Evolutionary conservation across 345 rosid species (phyloP).

Genomic region (Eucalyptus viminalis): DNA sequence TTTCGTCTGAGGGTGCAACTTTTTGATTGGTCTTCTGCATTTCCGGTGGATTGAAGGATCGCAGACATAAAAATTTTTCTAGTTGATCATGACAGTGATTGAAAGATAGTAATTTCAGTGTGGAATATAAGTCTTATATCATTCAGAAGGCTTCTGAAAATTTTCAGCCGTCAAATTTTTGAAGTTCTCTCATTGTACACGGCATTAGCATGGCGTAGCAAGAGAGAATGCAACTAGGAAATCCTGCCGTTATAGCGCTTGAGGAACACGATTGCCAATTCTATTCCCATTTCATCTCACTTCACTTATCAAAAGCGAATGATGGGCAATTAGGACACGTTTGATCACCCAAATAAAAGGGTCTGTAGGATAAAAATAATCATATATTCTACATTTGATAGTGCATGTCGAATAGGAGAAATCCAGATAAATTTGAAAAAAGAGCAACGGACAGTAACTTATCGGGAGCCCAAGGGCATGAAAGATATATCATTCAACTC

Average conservation of each 20-base stretch:
- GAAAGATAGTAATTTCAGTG: not conserved
- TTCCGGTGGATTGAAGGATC: not conserved
- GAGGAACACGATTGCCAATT: not conserved
- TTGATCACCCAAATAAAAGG: not conserved
- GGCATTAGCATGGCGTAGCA: not conserved
- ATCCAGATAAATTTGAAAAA: not conserved
- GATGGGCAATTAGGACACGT: not conserved
- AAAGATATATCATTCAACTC: not conserved
- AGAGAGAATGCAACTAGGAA: not conserved
- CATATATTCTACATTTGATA: not conserved
- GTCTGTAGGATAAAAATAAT: not conserved
- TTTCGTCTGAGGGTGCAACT: not conserved
- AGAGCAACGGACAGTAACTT: not conserved
- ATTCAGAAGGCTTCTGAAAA: not conserved
- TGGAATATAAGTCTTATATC: not conserved
- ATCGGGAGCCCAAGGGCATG: accelerated
- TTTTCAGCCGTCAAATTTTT: not conserved
- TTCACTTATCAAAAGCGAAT: not conserved
- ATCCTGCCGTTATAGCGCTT: not conserved
- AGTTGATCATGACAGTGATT: not conserved
- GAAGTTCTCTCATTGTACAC: not conserved
- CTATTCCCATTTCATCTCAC: not conserved
- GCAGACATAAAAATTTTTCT: not conserved
- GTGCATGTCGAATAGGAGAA: not conserved
- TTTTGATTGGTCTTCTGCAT: not conserved